Base-by-base conservation (phyloP, 75 land plant species). In the Cupressus sempervirens region DNA sequence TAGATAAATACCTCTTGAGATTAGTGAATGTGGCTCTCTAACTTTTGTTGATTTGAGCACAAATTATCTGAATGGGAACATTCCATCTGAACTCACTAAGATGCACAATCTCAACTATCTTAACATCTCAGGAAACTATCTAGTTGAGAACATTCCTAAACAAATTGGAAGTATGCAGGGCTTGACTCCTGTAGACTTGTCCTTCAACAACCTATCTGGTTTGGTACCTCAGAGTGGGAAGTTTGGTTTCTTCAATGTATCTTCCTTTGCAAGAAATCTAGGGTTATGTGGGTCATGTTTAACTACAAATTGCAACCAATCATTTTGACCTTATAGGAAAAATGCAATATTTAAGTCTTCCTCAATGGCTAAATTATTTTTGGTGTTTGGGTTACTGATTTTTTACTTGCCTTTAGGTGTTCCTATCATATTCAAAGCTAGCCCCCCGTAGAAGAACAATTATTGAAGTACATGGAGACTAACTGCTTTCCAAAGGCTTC, bases 121-220 rank as follows among this genome's bases (percentile, higher is more conserved):
- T 52, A 93, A 93, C 41, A 48, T 93, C 0, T 93, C 94, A 0
- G 85, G 91, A 89, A 96, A 96, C 82, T 70, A 86, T 32, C 40
- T 94, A 58, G 91, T 67, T 56, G 85, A 83, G 12, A 82, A 23
- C 53, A 89, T 94, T 34, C 96, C 96, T 2, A 86, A 80, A 79
- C 88, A 89, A 85, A 89, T 94, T 41, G 88, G 89, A 11, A 74
- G 74, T 46, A 85, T 96, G 87, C 86, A 88, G 82, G 89, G 90
- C 87, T 87, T 96, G 84, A 89, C 91, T 15, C 52, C 53, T 2
- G 91, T 92, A 53, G 95, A 95, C 76, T 90, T 95, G 83, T 95
- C 96, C 23, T 92, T 88, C 84, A 95, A 95, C 85, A 88, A 95
- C 83, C 88, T 95, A 53, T 87, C 94, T 32, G 97, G 97, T 15